Percentiles rank a stretch among this genome's conserved stretches.
phyloP scores from a whole-genome alignment of 495 filamentous ascomycete genomes.

The Clohesyomyces aquaticus region DNA sequence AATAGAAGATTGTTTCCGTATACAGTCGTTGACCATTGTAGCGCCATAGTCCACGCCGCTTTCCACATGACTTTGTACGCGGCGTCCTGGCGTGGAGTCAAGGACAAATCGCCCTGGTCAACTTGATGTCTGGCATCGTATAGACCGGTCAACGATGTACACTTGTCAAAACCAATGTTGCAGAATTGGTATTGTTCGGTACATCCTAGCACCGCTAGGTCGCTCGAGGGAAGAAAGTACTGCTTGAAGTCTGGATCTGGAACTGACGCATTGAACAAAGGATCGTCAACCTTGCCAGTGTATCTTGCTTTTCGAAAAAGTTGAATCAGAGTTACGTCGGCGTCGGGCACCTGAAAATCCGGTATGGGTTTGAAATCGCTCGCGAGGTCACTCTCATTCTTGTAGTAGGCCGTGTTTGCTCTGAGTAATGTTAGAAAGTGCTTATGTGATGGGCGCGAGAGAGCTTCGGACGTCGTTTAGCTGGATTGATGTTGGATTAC shows the following conservation, averaged over 20 bases:
- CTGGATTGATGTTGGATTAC: no score
- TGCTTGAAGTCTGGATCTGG: background rate
- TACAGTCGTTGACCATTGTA: slow-evolving; percentile 23
- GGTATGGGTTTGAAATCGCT: slow-evolving; percentile 33
- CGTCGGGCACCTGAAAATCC: slow-evolving; percentile 22
- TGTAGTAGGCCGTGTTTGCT: slow-evolving; percentile 18
- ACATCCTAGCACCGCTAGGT: slow-evolving; percentile 27
- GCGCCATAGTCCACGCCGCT: slow-evolving; percentile 21
- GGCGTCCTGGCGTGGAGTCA: slow-evolving; percentile 8
- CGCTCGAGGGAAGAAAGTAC: slow-evolving; percentile 3
- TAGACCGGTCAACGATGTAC: slow-evolving; percentile 27
- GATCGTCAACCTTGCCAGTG: slow-evolving; percentile 13
- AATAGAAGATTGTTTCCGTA: slow-evolving; percentile 18
- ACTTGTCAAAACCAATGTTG: slow-evolving; percentile 11
- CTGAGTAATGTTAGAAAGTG: slow-evolving; percentile 7
- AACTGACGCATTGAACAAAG: slow-evolving; percentile 18
- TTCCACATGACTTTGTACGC: slow-evolving; percentile 29
- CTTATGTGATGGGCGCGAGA: background rate
- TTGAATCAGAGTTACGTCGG: slow-evolving; percentile 30
- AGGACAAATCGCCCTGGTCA: slow-evolving; percentile 9
- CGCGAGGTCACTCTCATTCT: slow-evolving; percentile 2
- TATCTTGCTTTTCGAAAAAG: slow-evolving; percentile 26
- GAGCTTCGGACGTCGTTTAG: background rate
- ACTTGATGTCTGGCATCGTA: slow-evolving; percentile 20
- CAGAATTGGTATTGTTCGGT: slow-evolving; percentile 38